Conservation (phyloP, 148 eudicot species). For the Dianthus caryophyllus region DNA sequence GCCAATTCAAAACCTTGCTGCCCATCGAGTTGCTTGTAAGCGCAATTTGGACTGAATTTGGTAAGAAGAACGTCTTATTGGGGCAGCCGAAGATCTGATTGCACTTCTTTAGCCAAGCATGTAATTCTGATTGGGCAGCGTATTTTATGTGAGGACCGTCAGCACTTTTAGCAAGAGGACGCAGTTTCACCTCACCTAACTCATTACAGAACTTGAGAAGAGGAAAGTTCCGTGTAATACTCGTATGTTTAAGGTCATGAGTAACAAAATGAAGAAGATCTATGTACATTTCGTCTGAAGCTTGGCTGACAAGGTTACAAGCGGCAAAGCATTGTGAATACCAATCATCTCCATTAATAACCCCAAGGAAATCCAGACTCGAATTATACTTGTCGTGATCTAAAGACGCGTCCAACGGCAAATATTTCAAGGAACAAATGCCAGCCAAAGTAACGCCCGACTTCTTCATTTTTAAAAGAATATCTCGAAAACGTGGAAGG, state of each 20-base stretch:
- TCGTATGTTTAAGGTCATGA: background rate
- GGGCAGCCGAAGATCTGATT: slow-evolving; percentile 29
- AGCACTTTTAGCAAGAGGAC: background rate
- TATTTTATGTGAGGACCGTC: background rate
- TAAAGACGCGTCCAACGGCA: slow-evolving; percentile 36
- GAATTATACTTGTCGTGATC: slow-evolving; percentile 34
- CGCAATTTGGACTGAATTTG: slow-evolving; percentile 18
- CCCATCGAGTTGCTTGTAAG: background rate
- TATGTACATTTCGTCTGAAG: slow-evolving; percentile 38
- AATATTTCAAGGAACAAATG: slow-evolving; percentile 43
- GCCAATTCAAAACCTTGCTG: slow-evolving; percentile 19
- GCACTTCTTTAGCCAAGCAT: slow-evolving; percentile 41
- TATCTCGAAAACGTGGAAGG: slow-evolving; percentile 15
- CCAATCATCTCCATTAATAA: slow-evolving; percentile 34
- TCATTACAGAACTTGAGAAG: slow-evolving; percentile 12
- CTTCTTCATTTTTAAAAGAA: slow-evolving; percentile 29
- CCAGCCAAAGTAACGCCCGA: slow-evolving; percentile 34
- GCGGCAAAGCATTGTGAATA: slow-evolving; percentile 39
- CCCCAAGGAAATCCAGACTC: slow-evolving; percentile 39
- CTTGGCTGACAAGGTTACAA: slow-evolving; percentile 40
- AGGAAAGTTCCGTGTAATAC: background rate
- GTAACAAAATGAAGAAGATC: slow-evolving; percentile 40
- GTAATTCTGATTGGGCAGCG: slow-evolving; percentile 9
- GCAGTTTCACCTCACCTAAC: background rate
- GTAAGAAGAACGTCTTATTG: slow-evolving; percentile 22